Evolutionary conservation across 2,329 filamentous ascomycete species (phyloP), one percentile per base, ranked within the genome.

Genomic region (Ciborinia camelliae): DNA sequence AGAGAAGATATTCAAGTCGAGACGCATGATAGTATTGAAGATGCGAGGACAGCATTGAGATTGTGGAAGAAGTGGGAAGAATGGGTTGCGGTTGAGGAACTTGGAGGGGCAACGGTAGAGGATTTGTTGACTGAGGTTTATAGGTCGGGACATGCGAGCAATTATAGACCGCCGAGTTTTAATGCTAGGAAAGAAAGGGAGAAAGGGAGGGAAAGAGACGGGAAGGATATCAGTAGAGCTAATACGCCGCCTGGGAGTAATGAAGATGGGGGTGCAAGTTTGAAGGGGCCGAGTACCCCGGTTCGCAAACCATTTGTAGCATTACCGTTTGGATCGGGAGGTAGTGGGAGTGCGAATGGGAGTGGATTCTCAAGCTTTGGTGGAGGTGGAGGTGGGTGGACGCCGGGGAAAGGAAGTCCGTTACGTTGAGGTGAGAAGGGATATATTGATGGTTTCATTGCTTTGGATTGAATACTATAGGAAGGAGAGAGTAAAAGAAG

Each of bases 1-100:
- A 92, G 92, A 72, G 92, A 98, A 77, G 92, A 94, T 73, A 97
- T 99, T 67, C 96, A 99, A 77, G 84, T 91, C 73, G 90, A 92
- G 70, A 92, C 88, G 8, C 96, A 99, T 77, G 95, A 99, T 77
- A 94, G 90, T 14, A 96, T 99, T 70, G 95, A 98, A 77, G 95
- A 99, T 76, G 93, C 95, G 0, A 85, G 90, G 32, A 97, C 94
- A 48, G 95, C 96, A 0, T 81, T 98, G 48, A 91, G 92, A 75
- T 81, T 99, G 10, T 99, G 89, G 73, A 85, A 90, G 52, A 97
- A 97, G 76, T 97, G 92, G 76, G 83, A 91, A 68, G 93, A 98
- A 78, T 98, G 91, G 73, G 39, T 28, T 47, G 28, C 39, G 30
- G 20, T 28, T 45, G 54, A 58, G 43, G 41, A 50, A n/a, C 82